Evolutionary conservation across 1,284 basidiomycete genomes (phyloP).

Genomic region (Moesziomyces globuligerus): DNA sequence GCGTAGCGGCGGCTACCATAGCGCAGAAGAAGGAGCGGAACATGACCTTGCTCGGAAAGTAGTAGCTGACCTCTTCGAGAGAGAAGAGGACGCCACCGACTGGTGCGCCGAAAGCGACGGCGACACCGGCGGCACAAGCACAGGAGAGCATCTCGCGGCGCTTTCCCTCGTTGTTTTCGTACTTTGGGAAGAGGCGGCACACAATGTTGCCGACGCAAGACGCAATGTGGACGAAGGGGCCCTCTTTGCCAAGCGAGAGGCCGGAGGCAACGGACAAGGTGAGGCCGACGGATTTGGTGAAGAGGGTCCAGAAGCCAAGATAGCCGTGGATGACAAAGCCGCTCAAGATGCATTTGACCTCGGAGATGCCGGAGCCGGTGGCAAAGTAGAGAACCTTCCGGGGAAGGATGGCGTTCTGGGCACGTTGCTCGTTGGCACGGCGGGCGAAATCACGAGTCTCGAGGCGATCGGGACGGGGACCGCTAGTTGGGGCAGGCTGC

Average conservation of each 20-base stretch:
- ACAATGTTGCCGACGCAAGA: constrained; percentile 94
- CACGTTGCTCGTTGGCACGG: constrained; percentile 43
- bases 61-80: constrained; percentile 69
- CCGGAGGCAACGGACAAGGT: constrained; percentile 73
- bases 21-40: constrained; percentile 63
- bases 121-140: constrained; percentile 76
- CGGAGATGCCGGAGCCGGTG: constrained; percentile 93
- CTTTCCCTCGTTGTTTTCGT: constrained; percentile 81
- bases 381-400: constrained; percentile 72
- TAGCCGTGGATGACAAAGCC: constrained; percentile 95
- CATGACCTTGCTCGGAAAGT: constrained; percentile 68
- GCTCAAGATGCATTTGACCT: constrained; percentile 95
- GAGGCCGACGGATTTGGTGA: constrained; percentile 88
- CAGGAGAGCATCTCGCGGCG: constrained; percentile 57
- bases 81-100: constrained; percentile 73
- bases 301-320: constrained; percentile 85
- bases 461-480: constrained; percentile 10
- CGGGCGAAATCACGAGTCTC: constrained; percentile 16
- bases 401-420: constrained; percentile 69
- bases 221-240: constrained; percentile 95
- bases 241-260: constrained; percentile 76
- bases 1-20: constrained; percentile 62
- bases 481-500: not conserved
- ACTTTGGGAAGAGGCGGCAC: constrained; percentile 77
- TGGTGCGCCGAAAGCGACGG: constrained; percentile 68